Evolutionary conservation across 108 stramenopile genomes (phyloP), one percentile per base, ranked within the genome.

Genomic region (Ochromonas danica): DNA sequence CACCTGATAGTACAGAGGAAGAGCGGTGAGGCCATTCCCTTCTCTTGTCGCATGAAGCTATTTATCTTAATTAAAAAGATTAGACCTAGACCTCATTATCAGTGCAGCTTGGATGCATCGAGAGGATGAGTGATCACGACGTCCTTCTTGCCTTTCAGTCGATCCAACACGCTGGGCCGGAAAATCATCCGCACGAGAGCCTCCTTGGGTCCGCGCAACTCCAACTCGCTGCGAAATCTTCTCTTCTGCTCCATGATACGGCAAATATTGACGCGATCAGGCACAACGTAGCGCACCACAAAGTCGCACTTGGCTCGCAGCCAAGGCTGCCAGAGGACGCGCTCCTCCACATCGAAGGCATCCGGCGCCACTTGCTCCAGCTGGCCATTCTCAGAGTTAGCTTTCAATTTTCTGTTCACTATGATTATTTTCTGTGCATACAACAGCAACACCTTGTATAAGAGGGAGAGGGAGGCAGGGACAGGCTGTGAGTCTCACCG

Each of bases 281-380:
- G 63, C 33, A 67, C 35, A 10, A 67, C 63, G 31, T 67, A 67
- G 17, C 63, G 17, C 3, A 67, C 63, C 14, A 36, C 63, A 36
- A 67, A 67, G 25, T 67, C 35, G 63, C 63, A 67, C 31, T 33
- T 67, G 17, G 63, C 3, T 36, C 25, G 3, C 63, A 67, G 63
- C 63, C 63, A 67, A 35, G 63, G 63, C 31, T 67, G 63, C 63
- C 63, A 67, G 17, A 67, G 3, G 3, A 14, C 63, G 25, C 63
- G 63, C 6, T 14, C 63, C 10, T 67, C 63, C 3, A 67, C 63
- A 67, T 67, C 63, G 25, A 67, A 31, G 17, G 3, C 63, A 35
- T 28, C 31, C 6, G 30, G 17, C 6, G 63, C 14, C 10, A 25
- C 6, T 67, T 3, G 31, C 31, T 28, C 31, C 33, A 67, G 22